Conservation (phyloP, 345 rosid species). For the Punica granatum region DNA sequence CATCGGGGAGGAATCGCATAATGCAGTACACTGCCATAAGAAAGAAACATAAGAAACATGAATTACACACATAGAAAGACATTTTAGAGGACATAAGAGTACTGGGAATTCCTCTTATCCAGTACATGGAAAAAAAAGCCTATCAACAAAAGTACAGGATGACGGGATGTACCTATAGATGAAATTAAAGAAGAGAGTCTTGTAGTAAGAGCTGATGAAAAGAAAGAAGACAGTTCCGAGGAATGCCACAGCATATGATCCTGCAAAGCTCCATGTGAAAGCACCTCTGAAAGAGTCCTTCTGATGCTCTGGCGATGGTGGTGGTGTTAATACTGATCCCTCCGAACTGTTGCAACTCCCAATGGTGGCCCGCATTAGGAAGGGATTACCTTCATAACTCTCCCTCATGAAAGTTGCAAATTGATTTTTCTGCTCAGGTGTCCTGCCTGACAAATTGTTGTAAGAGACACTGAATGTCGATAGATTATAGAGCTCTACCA, state of each 20-base stretch:
- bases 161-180: too few relatives aligned
- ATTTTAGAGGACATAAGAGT: too few relatives aligned
- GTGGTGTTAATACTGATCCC: too few relatives aligned
- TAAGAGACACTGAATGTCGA: slow-evolving; percentile 21
- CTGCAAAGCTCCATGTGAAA: background rate
- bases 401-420: slow-evolving; percentile 17
- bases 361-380: slow-evolving; percentile 24
- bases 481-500: slow-evolving; percentile 10
- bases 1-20: too few relatives aligned
- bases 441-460: slow-evolving; percentile 29
- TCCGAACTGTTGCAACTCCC: background rate
- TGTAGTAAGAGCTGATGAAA: accelerated
- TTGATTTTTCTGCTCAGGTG: slow-evolving; percentile 7
- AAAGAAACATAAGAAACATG: too few relatives aligned
- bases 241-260: background rate
- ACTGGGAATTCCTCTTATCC: too few relatives aligned
- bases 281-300: background rate
- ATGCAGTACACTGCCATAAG: too few relatives aligned
- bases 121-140: too few relatives aligned
- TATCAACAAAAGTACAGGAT: too few relatives aligned
- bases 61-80: too few relatives aligned
- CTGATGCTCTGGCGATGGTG: too few relatives aligned
- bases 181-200: background rate
- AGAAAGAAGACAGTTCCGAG: background rate
- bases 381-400: slow-evolving; percentile 20